Evolutionary conservation across 768 basidiomycete genomes (phyloP).

Genomic region (Lactarius vividus): DNA sequence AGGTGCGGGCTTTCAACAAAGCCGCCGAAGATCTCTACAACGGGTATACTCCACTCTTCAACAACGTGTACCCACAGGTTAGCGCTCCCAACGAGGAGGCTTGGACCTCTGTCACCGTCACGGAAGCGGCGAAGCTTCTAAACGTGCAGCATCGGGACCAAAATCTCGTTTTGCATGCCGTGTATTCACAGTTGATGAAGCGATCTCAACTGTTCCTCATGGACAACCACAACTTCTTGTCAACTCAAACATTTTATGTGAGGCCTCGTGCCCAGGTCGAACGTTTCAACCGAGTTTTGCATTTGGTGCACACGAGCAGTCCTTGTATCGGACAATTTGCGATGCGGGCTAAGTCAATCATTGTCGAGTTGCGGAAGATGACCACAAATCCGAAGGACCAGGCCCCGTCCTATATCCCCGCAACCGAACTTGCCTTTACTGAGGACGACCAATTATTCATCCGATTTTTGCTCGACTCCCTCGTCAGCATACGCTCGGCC

Average conservation of each 20-base stretch:
- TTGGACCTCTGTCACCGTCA: conserved; percentile 56
- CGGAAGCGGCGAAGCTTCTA: conserved; percentile 46
- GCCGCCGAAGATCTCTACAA: conserved; percentile 43
- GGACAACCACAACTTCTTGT: conserved; percentile 43
- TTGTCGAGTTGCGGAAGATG: conserved; percentile 29
- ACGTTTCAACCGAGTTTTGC: conserved; percentile 46
- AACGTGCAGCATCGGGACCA: conserved; percentile 17
- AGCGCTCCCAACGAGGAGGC: conserved; percentile 44
- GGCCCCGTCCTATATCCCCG: conserved; percentile 34
- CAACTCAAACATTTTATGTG: conserved; percentile 54
- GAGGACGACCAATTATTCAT: conserved; percentile 56
- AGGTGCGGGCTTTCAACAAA: conserved; percentile 52
- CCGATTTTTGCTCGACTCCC: conserved; percentile 53
- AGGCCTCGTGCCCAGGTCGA: conserved; percentile 59
- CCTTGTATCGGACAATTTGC: conserved; percentile 49
- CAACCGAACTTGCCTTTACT: conserved; percentile 43
- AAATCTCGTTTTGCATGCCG: conserved; percentile 45
- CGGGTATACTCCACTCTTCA: conserved; percentile 34
- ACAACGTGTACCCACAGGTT: conserved; percentile 43
- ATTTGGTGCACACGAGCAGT: conserved; percentile 45
- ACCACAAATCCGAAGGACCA: conserved; percentile 15
- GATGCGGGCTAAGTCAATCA: conserved; percentile 46
- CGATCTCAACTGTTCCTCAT: conserved; percentile 53
- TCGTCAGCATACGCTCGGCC: conserved; percentile 45
- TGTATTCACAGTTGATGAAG: conserved; percentile 66